These are phyloP conservation scores for Komagataella phaffii DNA, from an alignment of 805 yeast species.

Conservation along the genomic window DNA sequence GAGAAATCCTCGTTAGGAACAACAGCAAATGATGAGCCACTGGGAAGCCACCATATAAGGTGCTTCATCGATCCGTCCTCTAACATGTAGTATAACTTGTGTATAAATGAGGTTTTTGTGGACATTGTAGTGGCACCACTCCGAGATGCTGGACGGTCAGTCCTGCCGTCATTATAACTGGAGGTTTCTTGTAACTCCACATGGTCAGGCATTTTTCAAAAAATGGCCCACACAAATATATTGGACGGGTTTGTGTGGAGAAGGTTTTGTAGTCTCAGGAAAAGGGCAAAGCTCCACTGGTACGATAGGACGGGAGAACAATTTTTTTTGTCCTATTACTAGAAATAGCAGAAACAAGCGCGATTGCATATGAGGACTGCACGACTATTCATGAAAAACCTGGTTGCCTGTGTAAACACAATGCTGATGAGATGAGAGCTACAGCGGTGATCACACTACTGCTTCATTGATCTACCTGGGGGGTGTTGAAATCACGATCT, in stretches of 20 bases:
- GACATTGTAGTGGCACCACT: not conserved
- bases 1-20: slow-evolving; percentile 81
- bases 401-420: not conserved
- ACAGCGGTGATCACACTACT: not conserved
- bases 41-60: slow-evolving; percentile 74
- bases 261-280: not conserved
- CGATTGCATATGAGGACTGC: not conserved
- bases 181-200: not conserved
- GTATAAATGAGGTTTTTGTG: slow-evolving; percentile 43
- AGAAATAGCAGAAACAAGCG: not conserved
- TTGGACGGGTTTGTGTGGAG: not conserved
- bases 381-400: not conserved
- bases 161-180: not conserved
- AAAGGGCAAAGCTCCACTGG: not conserved
- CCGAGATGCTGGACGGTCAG: not conserved
- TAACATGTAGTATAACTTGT: slow-evolving; percentile 82
- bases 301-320: not conserved
- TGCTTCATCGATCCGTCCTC: slow-evolving; percentile 63
- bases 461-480: too few species aligned
- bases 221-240: not conserved
- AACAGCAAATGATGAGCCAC: slow-evolving; percentile 59
- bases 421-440: not conserved
- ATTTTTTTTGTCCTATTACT: not conserved
- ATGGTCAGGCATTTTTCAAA: not conserved
- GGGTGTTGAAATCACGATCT: too few species aligned